phyloP scores from a whole-genome alignment of 495 filamentous ascomycete genomes.

The Baudoinia panamericana region DNA sequence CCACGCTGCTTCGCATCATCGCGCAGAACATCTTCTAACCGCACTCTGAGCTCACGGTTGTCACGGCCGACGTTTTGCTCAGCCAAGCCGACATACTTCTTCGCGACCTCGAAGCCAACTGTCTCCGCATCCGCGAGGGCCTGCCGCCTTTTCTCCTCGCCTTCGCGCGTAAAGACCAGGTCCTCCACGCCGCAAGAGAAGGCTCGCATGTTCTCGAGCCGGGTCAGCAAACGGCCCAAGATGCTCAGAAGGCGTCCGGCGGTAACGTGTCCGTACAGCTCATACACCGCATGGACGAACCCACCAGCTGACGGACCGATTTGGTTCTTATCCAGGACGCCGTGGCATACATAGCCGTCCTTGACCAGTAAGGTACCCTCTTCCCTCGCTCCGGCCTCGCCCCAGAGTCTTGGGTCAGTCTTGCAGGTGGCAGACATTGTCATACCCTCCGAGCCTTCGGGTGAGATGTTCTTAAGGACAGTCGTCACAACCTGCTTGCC shows the following conservation, averaged over 20 bases:
- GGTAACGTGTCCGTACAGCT: constrained; percentile 75
- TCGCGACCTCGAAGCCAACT: constrained; percentile 72
- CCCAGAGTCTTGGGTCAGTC: constrained; percentile 65
- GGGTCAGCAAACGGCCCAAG: constrained; percentile 76
- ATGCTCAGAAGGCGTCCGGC: constrained; percentile 81
- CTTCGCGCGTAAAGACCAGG: constrained; percentile 68
- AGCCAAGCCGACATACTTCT: constrained; percentile 84
- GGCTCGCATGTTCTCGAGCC: constrained; percentile 80
- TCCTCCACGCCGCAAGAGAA: constrained; percentile 98
- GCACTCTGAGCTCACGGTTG: constrained; percentile 55
- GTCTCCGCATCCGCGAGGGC: constrained; percentile 52
- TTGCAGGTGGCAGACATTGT: constrained; percentile 67
- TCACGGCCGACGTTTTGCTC: constrained; percentile 42
- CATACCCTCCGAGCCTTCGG: constrained; percentile 57
- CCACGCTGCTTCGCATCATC: constrained; percentile 82
- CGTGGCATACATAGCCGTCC: constrained; percentile 73
- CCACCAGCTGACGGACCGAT: constrained; percentile 79
- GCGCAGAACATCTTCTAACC: constrained; percentile 79
- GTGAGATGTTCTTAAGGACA: constrained; percentile 81
- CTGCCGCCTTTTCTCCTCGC: constrained; percentile 57
- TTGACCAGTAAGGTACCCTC: constrained; percentile 67
- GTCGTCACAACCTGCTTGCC: constrained; percentile 95
- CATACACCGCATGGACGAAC: constrained; percentile 82
- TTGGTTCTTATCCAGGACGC: constrained; percentile 93
- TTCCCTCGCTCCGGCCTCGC: constrained; percentile 29